Evolutionary conservation across 1,139 yeast genomes (phyloP).

Genomic region (Nakaseomyces delphensis): DNA sequence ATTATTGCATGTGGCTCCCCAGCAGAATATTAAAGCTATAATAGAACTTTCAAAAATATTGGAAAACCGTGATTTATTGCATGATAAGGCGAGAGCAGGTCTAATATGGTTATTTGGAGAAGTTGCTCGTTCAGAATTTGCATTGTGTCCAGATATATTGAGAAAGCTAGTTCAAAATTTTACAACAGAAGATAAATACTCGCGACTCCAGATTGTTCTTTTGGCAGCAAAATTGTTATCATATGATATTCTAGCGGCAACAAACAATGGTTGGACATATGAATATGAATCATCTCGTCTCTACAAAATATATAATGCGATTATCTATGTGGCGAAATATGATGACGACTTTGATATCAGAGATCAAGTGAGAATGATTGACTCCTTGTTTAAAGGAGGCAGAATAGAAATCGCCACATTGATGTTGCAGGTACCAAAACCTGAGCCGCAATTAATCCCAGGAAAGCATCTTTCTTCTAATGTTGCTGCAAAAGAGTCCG

Average conservation of each 20-base stretch:
- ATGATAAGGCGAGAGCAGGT: slow-evolving; percentile 61
- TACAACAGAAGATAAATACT: slow-evolving; percentile 45
- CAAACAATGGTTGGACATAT: slow-evolving; percentile 17
- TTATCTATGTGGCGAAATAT: slow-evolving; percentile 58
- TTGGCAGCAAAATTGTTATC: slow-evolving; percentile 69
- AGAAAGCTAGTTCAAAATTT: slow-evolving; percentile 51
- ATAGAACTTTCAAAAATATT: slow-evolving; percentile 34
- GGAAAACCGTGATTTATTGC: slow-evolving; percentile 14
- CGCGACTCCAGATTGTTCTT: slow-evolving; percentile 62
- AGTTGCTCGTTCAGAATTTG: slow-evolving; percentile 42
- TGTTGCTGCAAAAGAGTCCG: not conserved
- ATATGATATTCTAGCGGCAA: slow-evolving; percentile 34
- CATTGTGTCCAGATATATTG: slow-evolving; percentile 70
- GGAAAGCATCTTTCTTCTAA: not conserved
- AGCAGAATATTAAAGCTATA: slow-evolving; percentile 36
- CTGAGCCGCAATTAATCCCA: slow-evolving; percentile 37
- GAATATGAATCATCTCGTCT: slow-evolving; percentile 36
- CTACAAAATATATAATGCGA: slow-evolving; percentile 52
- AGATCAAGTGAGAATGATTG: slow-evolving; percentile 73
- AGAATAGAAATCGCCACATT: slow-evolving; percentile 59
- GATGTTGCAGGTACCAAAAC: slow-evolving; percentile 77
- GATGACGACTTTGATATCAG: slow-evolving; percentile 74
- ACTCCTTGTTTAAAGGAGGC: slow-evolving; percentile 37
- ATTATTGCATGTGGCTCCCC: slow-evolving; percentile 57
- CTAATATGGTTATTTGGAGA: slow-evolving; percentile 91